Evolutionary conservation across 139 green algal species (phyloP), one percentile per base, ranked within the genome.

Genomic region (Chlorella vulgaris): DNA sequence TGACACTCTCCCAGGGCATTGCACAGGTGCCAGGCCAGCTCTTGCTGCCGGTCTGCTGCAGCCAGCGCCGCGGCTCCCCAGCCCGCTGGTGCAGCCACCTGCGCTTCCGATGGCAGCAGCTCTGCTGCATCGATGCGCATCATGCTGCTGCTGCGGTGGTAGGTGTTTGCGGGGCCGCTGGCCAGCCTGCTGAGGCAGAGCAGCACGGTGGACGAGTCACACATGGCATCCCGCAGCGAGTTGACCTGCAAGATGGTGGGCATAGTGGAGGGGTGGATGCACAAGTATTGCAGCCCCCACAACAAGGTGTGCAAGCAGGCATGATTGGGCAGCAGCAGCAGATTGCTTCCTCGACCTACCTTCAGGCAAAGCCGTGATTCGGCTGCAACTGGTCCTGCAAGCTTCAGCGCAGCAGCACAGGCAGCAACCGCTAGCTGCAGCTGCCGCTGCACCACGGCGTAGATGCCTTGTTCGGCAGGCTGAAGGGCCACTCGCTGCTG

Each of bases 121-220:
- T 28, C 7, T 4, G 18, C 47, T 29, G 0, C 35, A 18, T 5
- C 36, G 31, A 29, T 33, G n/a, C 2, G 13, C 2, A 1, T 43
- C 10, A 29, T 39, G 39, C 39, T 43, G 31, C 2, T n/a, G 7
- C 38, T 43, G 8, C 1, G 21, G 10, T 24, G 39, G 24, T 60
- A 8, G 10, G 24, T n/a, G 22, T 0, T 4, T 24, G 24, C 31
- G 31, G 47, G 42, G 50, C 21, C 33, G 39, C 42, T 33, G 19
- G 73, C 73, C 22, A 79, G 73, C 51, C 51, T 68, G 73, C 61
- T 63, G 29, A 79, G 73, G 35, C 28, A 53, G 42, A 79, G 53
- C 6, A 79, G 73, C 10, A 53, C 38, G 36, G 73, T 68, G 73
- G 73, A 50, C 0, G 53, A 50, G 21, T 79, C 73, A 8, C 58